phyloP scores from a whole-genome alignment of 2,329 filamentous ascomycete genomes.

The Hirsutella minnesotensis region DNA sequence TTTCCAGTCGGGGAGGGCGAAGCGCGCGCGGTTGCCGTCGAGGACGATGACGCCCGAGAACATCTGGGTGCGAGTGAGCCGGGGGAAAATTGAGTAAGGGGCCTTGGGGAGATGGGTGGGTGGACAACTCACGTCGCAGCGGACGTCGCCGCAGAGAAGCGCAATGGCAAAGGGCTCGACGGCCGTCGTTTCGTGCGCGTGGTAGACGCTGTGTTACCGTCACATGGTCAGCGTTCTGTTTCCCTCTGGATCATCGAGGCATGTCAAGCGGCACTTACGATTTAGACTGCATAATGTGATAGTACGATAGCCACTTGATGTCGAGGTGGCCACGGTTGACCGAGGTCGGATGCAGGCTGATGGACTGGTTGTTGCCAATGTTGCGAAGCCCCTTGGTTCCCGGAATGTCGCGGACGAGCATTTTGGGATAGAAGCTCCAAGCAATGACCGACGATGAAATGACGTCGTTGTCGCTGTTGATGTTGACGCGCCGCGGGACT shows the following conservation, averaged over 20 bases:
- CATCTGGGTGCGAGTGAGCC: constrained; percentile 39
- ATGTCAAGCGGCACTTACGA: constrained; percentile 47
- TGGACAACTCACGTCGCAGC: constrained; percentile 55
- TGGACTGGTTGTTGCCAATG: constrained; percentile 81
- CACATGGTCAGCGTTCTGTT: background rate
- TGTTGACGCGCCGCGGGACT: constrained; percentile 64
- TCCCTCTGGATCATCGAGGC: too few relatives aligned
- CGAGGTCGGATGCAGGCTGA: constrained; percentile 76
- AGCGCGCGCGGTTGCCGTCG: constrained; percentile 77
- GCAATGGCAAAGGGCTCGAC: constrained; percentile 74
- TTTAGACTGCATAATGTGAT: constrained; percentile 92
- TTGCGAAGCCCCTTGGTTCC: constrained; percentile 73
- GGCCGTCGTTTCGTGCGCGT: constrained; percentile 79
- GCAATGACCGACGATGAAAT: constrained; percentile 74
- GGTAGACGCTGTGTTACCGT: constrained; percentile 42
- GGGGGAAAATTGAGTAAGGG: background rate
- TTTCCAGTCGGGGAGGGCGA: constrained; percentile 81
- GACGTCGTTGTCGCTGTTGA: constrained; percentile 68
- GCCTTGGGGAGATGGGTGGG: too few relatives aligned
- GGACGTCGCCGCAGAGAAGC: constrained; percentile 77
- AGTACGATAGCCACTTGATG: constrained; percentile 81
- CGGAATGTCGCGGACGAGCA: constrained; percentile 64
- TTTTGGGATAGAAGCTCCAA: constrained; percentile 92
- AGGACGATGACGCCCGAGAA: constrained; percentile 79
- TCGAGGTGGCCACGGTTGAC: constrained; percentile 66